Base-by-base conservation (phyloP, 2,329 filamentous ascomycete species). In the Dryadomyces sulphureus region DNA sequence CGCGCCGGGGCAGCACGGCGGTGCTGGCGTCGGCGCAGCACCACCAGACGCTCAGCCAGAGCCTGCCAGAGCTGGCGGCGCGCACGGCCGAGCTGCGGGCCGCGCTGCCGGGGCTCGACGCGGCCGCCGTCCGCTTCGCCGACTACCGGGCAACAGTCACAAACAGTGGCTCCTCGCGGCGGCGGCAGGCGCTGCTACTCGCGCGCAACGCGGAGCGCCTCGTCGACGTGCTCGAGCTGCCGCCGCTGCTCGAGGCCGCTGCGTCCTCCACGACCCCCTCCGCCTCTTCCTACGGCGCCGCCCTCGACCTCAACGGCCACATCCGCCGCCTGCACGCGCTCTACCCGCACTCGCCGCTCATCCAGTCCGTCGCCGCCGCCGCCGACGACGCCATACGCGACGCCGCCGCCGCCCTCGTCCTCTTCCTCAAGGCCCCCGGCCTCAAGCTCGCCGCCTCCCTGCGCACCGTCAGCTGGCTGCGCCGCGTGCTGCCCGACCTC, bases 301-400 rank as follows among this genome's bases (percentile, higher is more conserved):
- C 89, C 0, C 70, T 98, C 30, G 92, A 98, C 61, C 72, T 98
- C 2, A 84, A 94, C 58, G 82, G 85, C n/a, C 92, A 96, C 60
- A 92, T 95, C 58, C 85, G 86, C 54, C 78, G 92, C 7, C 70
- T 98, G 6, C 79, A 88, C 50, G 77, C 79, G 0, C 68, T 96
- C 24, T 94, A 95, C 59, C 84, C 89, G 0, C 70, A 80, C 45
- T 94, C 88, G 0, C 67, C 75, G 0, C 68, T 96, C 38, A 74
- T 96, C 22, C 70, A 70, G 17, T 81, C 82, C 21, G 80, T 96
- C 19, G 72, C 79, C 9, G 59, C 65, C 2, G 86, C 95, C 59
- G 85, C 90, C 9, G 87, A 94, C 55, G 78, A 79, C 45, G 85
- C 87, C 34, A 94, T 96, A 73, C 84, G 84, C 55, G 79, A 84